These are phyloP conservation scores for Porcisia deanei DNA, from an alignment of 208 protist species.

Conservation along the genomic window DNA sequence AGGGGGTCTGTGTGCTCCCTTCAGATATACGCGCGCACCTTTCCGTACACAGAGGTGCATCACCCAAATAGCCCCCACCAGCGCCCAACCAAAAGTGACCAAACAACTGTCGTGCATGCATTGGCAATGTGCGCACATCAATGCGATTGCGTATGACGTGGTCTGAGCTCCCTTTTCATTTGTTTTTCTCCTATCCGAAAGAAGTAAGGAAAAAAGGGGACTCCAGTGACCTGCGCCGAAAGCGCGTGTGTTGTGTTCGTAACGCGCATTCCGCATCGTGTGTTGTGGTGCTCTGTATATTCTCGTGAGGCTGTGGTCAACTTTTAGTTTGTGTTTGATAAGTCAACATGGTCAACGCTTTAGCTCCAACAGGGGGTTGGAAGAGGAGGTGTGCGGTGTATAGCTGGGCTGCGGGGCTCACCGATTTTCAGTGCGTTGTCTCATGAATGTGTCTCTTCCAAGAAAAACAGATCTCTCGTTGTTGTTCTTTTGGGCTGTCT, in stretches of 20 bases:
- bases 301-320: neutral
- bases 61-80: neutral
- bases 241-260: neutral
- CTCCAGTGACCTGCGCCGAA: neutral
- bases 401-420: neutral
- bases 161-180: too few species aligned
- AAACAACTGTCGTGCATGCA: neutral
- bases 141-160: neutral
- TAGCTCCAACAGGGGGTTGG: neutral
- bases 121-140: neutral
- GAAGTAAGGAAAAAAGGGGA: neutral
- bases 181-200: neutral
- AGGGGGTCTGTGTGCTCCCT: too few species aligned
- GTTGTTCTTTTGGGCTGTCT: neutral
- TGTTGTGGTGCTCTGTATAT: neutral
- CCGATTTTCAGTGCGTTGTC: neutral
- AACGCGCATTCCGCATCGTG: neutral
- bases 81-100: neutral
- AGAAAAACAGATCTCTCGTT: neutral
- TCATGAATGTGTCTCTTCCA: neutral
- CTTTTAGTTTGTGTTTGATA: neutral
- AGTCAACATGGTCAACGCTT: too few species aligned
- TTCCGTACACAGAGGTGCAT: neutral
- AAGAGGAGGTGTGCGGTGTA: neutral
- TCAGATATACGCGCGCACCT: too few species aligned